Conservation (phyloP, 2,329 filamentous ascomycete species). For the Harringtonia aguacate region DNA sequence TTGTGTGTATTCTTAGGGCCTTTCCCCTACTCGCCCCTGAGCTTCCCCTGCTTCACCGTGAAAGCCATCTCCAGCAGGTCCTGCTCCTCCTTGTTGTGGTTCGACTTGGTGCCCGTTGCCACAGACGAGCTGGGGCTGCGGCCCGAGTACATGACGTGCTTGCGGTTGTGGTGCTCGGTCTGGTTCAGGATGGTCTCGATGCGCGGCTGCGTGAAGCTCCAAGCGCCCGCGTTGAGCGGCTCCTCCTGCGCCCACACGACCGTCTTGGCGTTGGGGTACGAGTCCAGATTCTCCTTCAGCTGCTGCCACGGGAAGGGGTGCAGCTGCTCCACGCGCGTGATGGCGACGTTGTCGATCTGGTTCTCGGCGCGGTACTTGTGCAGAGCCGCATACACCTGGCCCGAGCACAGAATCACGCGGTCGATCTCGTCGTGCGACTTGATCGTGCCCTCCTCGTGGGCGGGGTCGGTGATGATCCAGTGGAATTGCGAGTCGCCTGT, state of each 20-base stretch:
- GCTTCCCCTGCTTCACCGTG: slow-evolving; percentile 54
- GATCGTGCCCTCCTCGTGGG: slow-evolving; percentile 65
- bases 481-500: slow-evolving; percentile 85
- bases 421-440: slow-evolving; percentile 78
- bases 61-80: slow-evolving; percentile 63
- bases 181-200: slow-evolving; percentile 94
- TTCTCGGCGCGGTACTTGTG: slow-evolving; percentile 84
- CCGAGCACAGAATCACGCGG: slow-evolving; percentile 86
- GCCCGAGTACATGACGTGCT: slow-evolving; percentile 95
- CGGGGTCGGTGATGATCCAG: slow-evolving; percentile 90
- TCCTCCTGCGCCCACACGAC: slow-evolving; percentile 98
- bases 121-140: slow-evolving; percentile 88
- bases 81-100: slow-evolving; percentile 86
- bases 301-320: slow-evolving; percentile 99
- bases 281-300: slow-evolving; percentile 91
- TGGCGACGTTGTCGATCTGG: slow-evolving; percentile 79
- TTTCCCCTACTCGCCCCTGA: slow-evolving; percentile 49
- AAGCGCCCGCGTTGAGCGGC: slow-evolving; percentile 91
- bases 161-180: slow-evolving; percentile 83
- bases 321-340: slow-evolving; percentile 93
- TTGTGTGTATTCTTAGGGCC: too few relatives aligned
- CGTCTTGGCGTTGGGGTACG: slow-evolving; percentile 93
- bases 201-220: slow-evolving; percentile 94
- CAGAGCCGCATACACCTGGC: slow-evolving; percentile 86
- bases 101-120: slow-evolving; percentile 81